A percentile compares a stretch with the other conserved stretches of the same genome.
Conservation (phyloP, 805 yeast genomes). For the Danielia oregonensis region DNA sequence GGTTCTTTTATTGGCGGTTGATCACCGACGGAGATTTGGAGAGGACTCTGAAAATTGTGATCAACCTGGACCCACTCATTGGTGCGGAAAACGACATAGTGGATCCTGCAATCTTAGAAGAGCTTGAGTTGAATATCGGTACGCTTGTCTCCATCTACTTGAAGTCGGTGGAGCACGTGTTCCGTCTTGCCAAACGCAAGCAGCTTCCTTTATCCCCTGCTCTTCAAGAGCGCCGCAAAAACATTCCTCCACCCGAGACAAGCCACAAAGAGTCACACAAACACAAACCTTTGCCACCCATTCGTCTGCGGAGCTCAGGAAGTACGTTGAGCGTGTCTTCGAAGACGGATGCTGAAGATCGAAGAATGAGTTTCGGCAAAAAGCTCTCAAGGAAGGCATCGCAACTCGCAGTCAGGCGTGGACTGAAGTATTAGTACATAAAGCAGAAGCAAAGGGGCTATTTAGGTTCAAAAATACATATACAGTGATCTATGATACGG, state of each 20-base stretch:
- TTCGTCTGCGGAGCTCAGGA: constrained; percentile 7
- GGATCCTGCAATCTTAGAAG: constrained; percentile 70
- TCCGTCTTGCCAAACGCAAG: constrained; percentile 57
- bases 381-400: constrained; percentile 36
- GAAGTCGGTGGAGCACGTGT: constrained; percentile 79
- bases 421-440: no score
- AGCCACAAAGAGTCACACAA: constrained; percentile 12
- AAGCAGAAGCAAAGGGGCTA: no score
- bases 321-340: constrained; percentile 1
- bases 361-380: constrained; percentile 27
- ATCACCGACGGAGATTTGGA: constrained; percentile 47
- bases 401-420: no score
- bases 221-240: constrained; percentile 22
- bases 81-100: constrained; percentile 64
- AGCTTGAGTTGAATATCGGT: constrained; percentile 78
- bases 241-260: constrained; percentile 4
- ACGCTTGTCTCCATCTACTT: constrained; percentile 78
- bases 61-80: constrained; percentile 60
- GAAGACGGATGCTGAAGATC: constrained; percentile 2
- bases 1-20: constrained; percentile 80
- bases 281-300: constrained; percentile 9
- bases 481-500: no score
- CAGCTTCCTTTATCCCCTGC: constrained; percentile 46
- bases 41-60: constrained; percentile 46
- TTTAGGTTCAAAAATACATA: no score